Conservation (phyloP, 306 rosid species). For the Cicer bijugum region DNA sequence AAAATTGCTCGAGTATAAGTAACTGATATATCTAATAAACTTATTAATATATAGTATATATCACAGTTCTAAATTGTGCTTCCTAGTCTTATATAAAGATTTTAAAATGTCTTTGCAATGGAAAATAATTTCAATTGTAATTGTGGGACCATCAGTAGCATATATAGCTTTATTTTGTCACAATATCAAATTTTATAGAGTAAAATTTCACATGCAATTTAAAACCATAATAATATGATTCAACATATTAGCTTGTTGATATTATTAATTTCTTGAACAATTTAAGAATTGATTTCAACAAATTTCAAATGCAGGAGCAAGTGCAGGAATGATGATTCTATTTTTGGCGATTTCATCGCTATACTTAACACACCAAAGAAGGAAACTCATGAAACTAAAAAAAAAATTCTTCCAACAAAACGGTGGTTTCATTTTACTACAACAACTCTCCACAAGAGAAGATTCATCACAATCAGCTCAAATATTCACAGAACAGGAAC, state of each 20-base stretch:
- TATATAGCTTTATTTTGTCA: too few species aligned
- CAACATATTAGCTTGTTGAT: background rate
- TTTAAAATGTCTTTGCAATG: too few species aligned
- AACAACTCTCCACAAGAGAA: conserved; percentile 34
- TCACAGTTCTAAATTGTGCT: too few species aligned
- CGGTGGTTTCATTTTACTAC: conserved; percentile 49
- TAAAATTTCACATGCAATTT: too few species aligned
- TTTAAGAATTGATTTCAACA: background rate
- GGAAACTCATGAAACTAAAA: conserved; percentile 45
- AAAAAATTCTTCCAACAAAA: conserved; percentile 45
- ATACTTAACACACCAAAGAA: conserved; percentile 33
- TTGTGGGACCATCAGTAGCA: too few species aligned
- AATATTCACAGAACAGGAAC: conserved; percentile 42
- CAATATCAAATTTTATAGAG: too few species aligned
- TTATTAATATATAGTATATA: too few species aligned
- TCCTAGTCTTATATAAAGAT: too few species aligned
- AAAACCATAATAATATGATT: too few species aligned
- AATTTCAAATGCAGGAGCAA: conserved; percentile 34
- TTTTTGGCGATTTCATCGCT: conserved; percentile 10
- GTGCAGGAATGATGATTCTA: background rate
- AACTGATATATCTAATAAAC: too few species aligned
- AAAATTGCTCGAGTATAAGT: too few species aligned
- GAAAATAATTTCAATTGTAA: too few species aligned
- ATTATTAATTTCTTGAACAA: background rate
- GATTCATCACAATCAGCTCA: background rate